Evolutionary conservation across 1,284 basidiomycete genomes (phyloP), one percentile per base, ranked within the genome.

Genomic region (Athelia psychrophila): DNA sequence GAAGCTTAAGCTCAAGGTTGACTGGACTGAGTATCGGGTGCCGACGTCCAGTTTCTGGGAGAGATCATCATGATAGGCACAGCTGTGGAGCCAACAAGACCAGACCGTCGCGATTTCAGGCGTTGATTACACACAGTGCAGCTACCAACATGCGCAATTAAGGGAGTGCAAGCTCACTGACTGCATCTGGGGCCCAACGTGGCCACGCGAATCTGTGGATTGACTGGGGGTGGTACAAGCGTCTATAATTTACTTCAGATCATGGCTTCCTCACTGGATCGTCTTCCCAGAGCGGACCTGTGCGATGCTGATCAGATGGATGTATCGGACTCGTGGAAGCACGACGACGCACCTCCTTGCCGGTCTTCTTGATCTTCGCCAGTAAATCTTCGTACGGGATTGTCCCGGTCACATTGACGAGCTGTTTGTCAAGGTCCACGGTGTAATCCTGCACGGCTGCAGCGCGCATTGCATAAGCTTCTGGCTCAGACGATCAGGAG

Each of bases 341-440:
- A 16, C 24, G 40, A 30, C 40, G 27, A 48, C 74, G 51, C 52
- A 84, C 84, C 78, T 86, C 81, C 72, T 94, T 94, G 57, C 92
- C 92, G 2, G 91, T 94, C 81, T 93, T 94, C 77, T 84, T 82
- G 67, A 94, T 91, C 75, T 79, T 90, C 47, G 74, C 83, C 35
- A 85, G 67, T 44, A 93, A 75, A 3, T 78, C 76, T 0, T 92
- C 88, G 64, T 88, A 91, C 10, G 77, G 62, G 10, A 81, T 76
- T 3, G 74, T 72, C 15, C 83, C 84, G 22, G 69, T 83, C 46
- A 94, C 91, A 44, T 81, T 56, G 47, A 93, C 91, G 60, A 80
- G 78, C 68, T 94, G 89, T 40, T 73, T 82, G 47, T 83, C 83
- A 25, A 93, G 78, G 62, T 66, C 75, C 57, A 93, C 85, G 4